Percentiles rank a stretch among this genome's conserved stretches.
These are phyloP conservation scores for Aspergillus saccharolyticus DNA, from an alignment of 495 filamentous ascomycete genomes.

Conservation along the genomic window DNA sequence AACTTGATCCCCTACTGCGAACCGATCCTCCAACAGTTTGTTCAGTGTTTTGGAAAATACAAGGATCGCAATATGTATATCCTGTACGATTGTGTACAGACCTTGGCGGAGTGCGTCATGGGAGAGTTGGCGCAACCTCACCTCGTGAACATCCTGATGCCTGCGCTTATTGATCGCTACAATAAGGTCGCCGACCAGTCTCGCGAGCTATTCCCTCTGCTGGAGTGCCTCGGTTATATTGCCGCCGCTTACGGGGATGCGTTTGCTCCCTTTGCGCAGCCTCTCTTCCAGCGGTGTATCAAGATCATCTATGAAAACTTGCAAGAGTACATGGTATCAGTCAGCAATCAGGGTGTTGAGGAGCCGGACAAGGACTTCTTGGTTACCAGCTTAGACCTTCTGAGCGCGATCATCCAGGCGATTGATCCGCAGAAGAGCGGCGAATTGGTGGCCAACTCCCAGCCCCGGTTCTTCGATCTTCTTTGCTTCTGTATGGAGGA, in stretches of 20 bases:
- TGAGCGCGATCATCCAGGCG: conserved; percentile 92
- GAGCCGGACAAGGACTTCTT: conserved; percentile 94
- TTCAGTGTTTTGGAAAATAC: conserved; percentile 86
- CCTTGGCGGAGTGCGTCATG: conserved; percentile 87
- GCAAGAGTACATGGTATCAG: conserved; percentile 63
- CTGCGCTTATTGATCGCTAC: conserved; percentile 86
- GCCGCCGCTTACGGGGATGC: conserved; percentile 77
- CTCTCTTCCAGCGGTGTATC: conserved; percentile 81
- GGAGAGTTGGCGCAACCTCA: conserved; percentile 70
- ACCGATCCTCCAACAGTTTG: conserved; percentile 89
- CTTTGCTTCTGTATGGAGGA: conserved; percentile 92
- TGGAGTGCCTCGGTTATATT: conserved; percentile 94
- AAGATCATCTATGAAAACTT: conserved; percentile 89
- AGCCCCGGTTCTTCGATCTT: conserved; percentile 84
- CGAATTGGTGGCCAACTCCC: conserved; percentile 66
- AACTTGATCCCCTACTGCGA: conserved; percentile 77
- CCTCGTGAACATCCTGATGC: conserved; percentile 84
- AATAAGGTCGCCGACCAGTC: conserved; percentile 83
- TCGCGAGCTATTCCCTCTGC: conserved; percentile 85
- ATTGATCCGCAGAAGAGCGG: conserved; percentile 69
- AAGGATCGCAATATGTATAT: conserved; percentile 99
- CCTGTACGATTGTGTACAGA: conserved; percentile 98
- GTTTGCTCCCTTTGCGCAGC: conserved; percentile 77
- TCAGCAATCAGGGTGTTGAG: conserved; percentile 62
- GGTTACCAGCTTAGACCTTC: conserved; percentile 89